phyloP scores from a whole-genome alignment of 1,284 basidiomycete species.

The Trametes hirsuta region DNA sequence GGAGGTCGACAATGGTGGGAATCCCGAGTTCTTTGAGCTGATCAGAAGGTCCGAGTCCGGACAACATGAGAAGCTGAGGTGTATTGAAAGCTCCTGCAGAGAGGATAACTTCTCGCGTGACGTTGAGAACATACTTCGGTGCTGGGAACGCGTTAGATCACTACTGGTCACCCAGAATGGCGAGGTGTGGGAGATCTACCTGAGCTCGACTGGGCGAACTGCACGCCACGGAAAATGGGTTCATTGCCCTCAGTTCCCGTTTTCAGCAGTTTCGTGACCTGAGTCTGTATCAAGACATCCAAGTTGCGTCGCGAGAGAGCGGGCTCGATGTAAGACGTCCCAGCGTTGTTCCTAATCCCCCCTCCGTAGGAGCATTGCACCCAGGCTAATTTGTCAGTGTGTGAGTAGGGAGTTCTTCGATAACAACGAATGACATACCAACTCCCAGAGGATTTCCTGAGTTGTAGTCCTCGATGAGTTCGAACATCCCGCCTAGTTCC shows the following conservation, averaged over 20 bases:
- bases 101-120: conserved; percentile 34
- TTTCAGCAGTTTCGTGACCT: conserved; percentile 42
- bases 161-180: background rate
- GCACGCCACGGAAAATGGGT: conserved; percentile 37
- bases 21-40: conserved; percentile 30
- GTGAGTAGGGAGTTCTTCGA: no score
- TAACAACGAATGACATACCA: conserved; percentile 27
- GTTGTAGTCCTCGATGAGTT: conserved; percentile 44
- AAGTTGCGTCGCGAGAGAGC: conserved; percentile 41
- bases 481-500: conserved; percentile 37
- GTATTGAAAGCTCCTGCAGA: conserved; percentile 40
- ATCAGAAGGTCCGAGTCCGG: conserved; percentile 24
- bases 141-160: conserved; percentile 3
- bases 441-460: conserved; percentile 42
- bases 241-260: conserved; percentile 22
- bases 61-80: conserved; percentile 35
- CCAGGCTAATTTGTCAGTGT: conserved; percentile 34
- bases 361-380: conserved; percentile 25
- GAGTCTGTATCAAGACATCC: conserved; percentile 45
- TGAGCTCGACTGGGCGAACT: conserved; percentile 34
- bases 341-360: conserved; percentile 35
- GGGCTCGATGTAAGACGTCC: conserved; percentile 37
- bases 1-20: conserved; percentile 33
- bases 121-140: conserved; percentile 21
- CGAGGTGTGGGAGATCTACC: background rate